A percentile compares a stretch with the other conserved stretches of the same genome.
Evolutionary conservation across 78 protist genomes (phyloP).

Genomic region (Polysphondylium violaceum): DNA sequence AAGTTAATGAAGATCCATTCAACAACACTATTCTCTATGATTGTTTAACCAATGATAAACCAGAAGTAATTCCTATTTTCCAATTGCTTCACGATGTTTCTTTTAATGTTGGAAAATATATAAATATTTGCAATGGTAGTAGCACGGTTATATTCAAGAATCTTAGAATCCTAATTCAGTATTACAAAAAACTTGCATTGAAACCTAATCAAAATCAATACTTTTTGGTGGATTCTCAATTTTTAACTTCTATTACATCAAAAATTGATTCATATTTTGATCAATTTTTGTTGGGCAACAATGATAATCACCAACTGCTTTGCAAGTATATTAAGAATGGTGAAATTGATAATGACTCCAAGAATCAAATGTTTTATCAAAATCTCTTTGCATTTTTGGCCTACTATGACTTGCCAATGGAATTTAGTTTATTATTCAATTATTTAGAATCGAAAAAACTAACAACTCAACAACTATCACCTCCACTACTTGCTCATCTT

Average conservation of each 20-base stretch:
- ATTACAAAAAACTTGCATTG: no score
- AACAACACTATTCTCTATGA: slow-evolving; percentile 70
- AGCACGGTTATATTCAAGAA: neutral
- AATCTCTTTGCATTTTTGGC: no score
- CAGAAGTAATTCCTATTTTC: slow-evolving; percentile 31
- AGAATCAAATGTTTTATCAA: no score
- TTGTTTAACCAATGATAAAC: slow-evolving; percentile 65
- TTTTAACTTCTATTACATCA: neutral
- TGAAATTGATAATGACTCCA: no score
- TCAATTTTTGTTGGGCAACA: neutral
- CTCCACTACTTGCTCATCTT: no score
- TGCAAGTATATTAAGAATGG: slow-evolving; percentile 16
- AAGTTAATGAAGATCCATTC: slow-evolving; percentile 10
- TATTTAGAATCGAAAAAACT: no score
- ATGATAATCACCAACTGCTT: neutral
- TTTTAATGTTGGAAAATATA: slow-evolving; percentile 6
- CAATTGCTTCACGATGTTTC: slow-evolving; percentile 19
- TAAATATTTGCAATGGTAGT: neutral
- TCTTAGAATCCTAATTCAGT: neutral
- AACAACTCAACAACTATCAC: no score
- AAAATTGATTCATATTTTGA: slow-evolving; percentile 19
- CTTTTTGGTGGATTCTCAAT: slow-evolving; percentile 7
- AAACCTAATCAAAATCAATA: neutral
- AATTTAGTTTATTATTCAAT: no score
- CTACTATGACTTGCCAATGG: no score